Evolutionary conservation across 1,284 basidiomycete species (phyloP).

Genomic region (Mycena citricolor): DNA sequence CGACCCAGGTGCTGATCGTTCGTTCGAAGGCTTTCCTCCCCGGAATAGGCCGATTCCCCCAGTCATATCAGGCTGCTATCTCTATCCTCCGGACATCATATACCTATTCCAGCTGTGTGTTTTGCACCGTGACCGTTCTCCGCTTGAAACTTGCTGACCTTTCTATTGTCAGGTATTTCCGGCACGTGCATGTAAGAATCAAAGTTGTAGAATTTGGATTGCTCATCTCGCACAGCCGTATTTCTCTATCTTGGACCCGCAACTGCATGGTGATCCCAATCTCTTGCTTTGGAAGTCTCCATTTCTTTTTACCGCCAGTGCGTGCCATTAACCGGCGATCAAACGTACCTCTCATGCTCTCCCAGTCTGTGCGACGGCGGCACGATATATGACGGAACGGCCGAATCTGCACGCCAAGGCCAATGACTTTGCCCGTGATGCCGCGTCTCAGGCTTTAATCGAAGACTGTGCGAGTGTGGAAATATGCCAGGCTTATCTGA

Average conservation of each 20-base stretch:
- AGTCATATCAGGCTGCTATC: conserved; percentile 44
- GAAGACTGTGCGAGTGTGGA: conserved; percentile 51
- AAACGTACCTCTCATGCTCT: conserved; percentile 2
- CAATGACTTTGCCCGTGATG: conserved; percentile 53
- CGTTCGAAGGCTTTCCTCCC: too few species aligned
- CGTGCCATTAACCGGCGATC: conserved; percentile 30
- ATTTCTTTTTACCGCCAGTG: conserved; percentile 61
- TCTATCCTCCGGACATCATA: conserved; percentile 57
- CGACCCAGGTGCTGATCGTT: too few species aligned
- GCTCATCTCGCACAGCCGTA: conserved; percentile 42
- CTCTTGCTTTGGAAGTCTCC: conserved; percentile 49
- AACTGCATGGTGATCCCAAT: conserved; percentile 48
- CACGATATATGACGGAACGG: conserved; percentile 44
- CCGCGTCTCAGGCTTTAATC: conserved; percentile 50
- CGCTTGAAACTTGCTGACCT: conserved; percentile 8
- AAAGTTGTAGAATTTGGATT: conserved; percentile 4
- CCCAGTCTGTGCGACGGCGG: conserved; percentile 52
- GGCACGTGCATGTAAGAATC: conserved; percentile 48
- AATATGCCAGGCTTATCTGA: conserved; percentile 54
- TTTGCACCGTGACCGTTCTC: background rate
- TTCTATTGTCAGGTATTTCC: conserved; percentile 45
- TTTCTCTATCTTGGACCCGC: conserved; percentile 55
- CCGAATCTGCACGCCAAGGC: conserved; percentile 47
- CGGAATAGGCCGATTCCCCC: conserved; percentile 4
- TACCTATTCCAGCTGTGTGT: conserved; percentile 59